Evolutionary conservation across 2,329 filamentous ascomycete genomes (phyloP), one percentile per base, ranked within the genome.

Genomic region (Xylaria multiplex): DNA sequence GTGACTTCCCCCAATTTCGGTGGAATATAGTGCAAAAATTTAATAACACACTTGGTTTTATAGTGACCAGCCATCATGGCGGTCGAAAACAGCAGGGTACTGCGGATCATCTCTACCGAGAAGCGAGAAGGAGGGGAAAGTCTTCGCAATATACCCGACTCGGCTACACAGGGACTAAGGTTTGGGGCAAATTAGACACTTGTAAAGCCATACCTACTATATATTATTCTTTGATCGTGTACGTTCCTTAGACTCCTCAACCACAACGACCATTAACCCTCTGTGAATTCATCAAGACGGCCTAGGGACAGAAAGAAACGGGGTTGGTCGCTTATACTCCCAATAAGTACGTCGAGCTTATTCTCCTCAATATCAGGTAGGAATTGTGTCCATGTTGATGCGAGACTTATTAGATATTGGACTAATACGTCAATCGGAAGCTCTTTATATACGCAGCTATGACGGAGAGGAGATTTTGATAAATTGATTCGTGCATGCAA

Each of bases 401-500:
- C 37, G 37, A 13, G 37, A 13, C 13, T 40, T 40, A 40, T 40
- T 40, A 13, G 37, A 40, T 40, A 40, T 14, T 13, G 37, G 9
- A 40, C 37, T 13, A 14, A 40, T 13, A 14, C 13, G 37, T 40
- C 13, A 40, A 14, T 40, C 14, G 4, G 37, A 40, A 13, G 37
- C 13, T 40, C 9, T 14, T 40, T 40, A 40, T 40, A 40, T 40
- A 14, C 9, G 37, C 37, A 40, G 13, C 37, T 13, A 14, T 40
- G 4, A 13, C 37, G 13, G 37, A 13, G 13, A 40, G 37, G 37
- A 40, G 13, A 2, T 40, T 13, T 14, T 14, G 37, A 14, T 40
- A 40, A 13, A 40, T 40, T 5, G 37, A 13, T 40, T 40, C 37
- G 13, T 40, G 85, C 53, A 89, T 83, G 77, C 88, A 89, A 61